Conservation (phyloP, 1,139 yeast genomes). For the Ogataea hybrid region DNA sequence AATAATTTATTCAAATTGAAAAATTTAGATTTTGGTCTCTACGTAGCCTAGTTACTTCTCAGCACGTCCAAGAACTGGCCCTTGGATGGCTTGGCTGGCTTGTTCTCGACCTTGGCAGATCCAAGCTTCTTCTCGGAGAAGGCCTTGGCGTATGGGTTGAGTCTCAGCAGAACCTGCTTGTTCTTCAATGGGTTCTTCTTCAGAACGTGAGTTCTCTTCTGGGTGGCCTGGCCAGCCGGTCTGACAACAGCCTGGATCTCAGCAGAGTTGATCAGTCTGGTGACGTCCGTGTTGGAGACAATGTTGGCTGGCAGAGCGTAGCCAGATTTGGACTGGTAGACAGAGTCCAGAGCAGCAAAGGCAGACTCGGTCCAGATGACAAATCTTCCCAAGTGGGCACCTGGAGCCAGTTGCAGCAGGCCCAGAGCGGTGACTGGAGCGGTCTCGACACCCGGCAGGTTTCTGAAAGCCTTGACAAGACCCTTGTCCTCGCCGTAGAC, state of each 20-base stretch:
- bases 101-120: slow-evolving; percentile 65
- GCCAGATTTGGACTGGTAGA: slow-evolving; percentile 96
- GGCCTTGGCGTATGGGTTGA: slow-evolving; percentile 99
- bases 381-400: slow-evolving; percentile 99
- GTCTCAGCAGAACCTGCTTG: slow-evolving; percentile 97
- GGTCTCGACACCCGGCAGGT: slow-evolving; percentile 99
- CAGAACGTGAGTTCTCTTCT: slow-evolving; percentile 92
- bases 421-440: slow-evolving; percentile 90
- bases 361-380: slow-evolving; percentile 99
- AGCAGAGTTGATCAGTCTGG: slow-evolving; percentile 98
- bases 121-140: slow-evolving; percentile 90
- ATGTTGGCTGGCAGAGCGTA: slow-evolving; percentile 94
- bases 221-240: slow-evolving; percentile 94
- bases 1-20: too few relatives aligned
- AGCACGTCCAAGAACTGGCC: slow-evolving; percentile 69
- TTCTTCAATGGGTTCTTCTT: slow-evolving; percentile 99
- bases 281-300: slow-evolving; percentile 91
- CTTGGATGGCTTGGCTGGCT: slow-evolving; percentile 62
- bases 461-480: slow-evolving; percentile 97
- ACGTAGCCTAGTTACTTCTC: slow-evolving; percentile 38
- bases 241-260: slow-evolving; percentile 97
- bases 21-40: background rate
- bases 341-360: slow-evolving; percentile 92
- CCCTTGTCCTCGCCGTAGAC: slow-evolving; percentile 99
- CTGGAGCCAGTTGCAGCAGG: slow-evolving; percentile 99